These are phyloP conservation scores for Aspergillus piperis DNA, from an alignment of 2,329 filamentous ascomycete genomes.

Conservation along the genomic window DNA sequence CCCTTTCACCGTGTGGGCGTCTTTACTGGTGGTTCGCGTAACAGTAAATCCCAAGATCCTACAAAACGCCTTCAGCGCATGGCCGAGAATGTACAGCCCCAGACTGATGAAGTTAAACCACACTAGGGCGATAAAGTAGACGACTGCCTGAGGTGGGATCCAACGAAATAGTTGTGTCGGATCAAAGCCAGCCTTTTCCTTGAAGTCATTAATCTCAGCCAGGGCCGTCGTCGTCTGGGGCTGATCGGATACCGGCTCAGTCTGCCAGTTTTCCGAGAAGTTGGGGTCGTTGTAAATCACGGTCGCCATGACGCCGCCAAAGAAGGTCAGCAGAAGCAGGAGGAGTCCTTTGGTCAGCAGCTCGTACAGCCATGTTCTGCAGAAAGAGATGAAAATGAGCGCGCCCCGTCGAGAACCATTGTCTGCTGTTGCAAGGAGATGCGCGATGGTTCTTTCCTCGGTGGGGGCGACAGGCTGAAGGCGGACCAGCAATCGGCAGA, in stretches of 20 bases:
- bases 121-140: constrained; percentile 13
- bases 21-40: too few relatives aligned
- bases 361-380: constrained; percentile 15
- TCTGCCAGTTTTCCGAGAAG: neutral
- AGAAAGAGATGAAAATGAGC: constrained; percentile 8
- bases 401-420: constrained; percentile 12
- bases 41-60: neutral
- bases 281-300: constrained; percentile 12
- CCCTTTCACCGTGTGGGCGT: neutral
- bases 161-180: constrained; percentile 10
- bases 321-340: constrained; percentile 15
- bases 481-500: constrained; percentile 15
- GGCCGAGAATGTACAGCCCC: constrained; percentile 19
- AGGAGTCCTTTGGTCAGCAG: constrained; percentile 10
- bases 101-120: constrained; percentile 19
- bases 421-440: constrained; percentile 15
- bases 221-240: neutral
- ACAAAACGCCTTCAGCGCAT: constrained; percentile 8
- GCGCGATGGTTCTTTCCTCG: constrained; percentile 12
- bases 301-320: constrained; percentile 14
- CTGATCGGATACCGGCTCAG: neutral
- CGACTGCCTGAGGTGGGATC: constrained; percentile 15
- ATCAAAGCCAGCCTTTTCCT: constrained; percentile 9
- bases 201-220: constrained; percentile 11
- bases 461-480: neutral